Percentiles rank a stretch among this genome's conserved stretches.
These are phyloP conservation scores for Verticillium longisporum DNA, from an alignment of 2,329 filamentous ascomycete species.

Conservation along the genomic window DNA sequence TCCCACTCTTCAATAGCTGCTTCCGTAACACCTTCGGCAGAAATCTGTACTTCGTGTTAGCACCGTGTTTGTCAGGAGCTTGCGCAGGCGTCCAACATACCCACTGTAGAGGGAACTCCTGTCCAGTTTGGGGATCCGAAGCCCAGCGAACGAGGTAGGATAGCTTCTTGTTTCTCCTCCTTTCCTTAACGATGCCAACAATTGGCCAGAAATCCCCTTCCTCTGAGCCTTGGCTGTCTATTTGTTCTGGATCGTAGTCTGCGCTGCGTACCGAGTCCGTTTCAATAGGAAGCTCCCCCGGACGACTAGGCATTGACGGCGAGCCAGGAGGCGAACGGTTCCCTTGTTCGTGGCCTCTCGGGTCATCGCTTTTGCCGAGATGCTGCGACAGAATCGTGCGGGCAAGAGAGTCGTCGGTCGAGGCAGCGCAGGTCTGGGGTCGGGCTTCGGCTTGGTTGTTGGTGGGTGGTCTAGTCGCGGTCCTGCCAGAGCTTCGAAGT, in stretches of 20 bases:
- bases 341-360: background rate
- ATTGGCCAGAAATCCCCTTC: conserved; percentile 24
- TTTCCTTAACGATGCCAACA: conserved; percentile 27
- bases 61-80: background rate
- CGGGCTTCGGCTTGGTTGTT: background rate
- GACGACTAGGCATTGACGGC: background rate
- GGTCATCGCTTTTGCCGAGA: background rate
- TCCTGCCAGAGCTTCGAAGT: background rate
- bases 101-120: conserved; percentile 26
- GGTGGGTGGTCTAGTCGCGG: background rate
- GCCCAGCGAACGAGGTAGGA: conserved; percentile 33
- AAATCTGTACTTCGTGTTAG: conserved; percentile 1
- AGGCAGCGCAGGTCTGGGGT: background rate
- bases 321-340: background rate
- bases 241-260: background rate
- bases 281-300: background rate
- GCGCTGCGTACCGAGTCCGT: background rate
- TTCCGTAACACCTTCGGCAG: conserved; percentile 20
- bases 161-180: conserved; percentile 14
- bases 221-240: background rate
- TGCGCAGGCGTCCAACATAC: conserved; percentile 11
- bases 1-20: conserved; percentile 26
- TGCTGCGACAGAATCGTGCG: background rate
- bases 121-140: conserved; percentile 21
- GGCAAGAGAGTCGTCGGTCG: background rate